Percentiles rank a stretch among this genome's conserved stretches.
phyloP scores from a whole-genome alignment of 805 yeast species.

The Yamadazyma takamatsuzukensis region DNA sequence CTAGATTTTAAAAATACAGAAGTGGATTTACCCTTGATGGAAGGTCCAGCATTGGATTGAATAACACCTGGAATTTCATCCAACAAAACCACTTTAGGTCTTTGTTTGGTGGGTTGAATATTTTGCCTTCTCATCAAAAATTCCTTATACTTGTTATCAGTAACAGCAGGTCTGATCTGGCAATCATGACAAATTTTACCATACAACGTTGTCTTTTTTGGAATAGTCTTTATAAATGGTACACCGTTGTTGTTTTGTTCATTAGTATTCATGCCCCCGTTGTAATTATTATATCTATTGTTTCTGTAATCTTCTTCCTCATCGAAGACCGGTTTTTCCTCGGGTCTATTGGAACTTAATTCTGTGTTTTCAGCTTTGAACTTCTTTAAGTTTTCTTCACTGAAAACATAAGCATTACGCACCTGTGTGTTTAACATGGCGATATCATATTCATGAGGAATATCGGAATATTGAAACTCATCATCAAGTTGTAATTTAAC shows the following conservation, averaged over 20 bases:
- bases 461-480: conserved; percentile 20
- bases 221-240: conserved; percentile 86
- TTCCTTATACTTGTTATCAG: conserved; percentile 66
- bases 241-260: conserved; percentile 37
- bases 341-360: conserved; percentile 10
- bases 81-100: conserved; percentile 66
- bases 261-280: conserved; percentile 19
- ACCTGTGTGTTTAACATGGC: conserved; percentile 75
- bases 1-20: conserved; percentile 59
- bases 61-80: conserved; percentile 84
- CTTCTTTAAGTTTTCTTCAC: conserved; percentile 74
- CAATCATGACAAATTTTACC: conserved; percentile 95
- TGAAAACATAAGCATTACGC: conserved; percentile 80
- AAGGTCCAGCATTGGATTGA: conserved; percentile 82
- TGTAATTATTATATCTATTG: conserved; percentile 7
- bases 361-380: conserved; percentile 41
- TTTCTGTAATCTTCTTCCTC: conserved; percentile 6
- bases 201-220: conserved; percentile 77
- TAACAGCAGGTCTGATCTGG: conserved; percentile 74
- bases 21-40: conserved; percentile 57
- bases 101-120: conserved; percentile 47
- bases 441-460: conserved; percentile 85
- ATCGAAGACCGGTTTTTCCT: conserved; percentile 8
- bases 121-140: conserved; percentile 50
- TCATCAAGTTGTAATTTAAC: conserved; percentile 56